Percentiles rank a stretch among this genome's conserved stretches.
These are phyloP conservation scores for Castanea mollissima DNA, from an alignment of 306 rosid genomes.

Conservation along the genomic window DNA sequence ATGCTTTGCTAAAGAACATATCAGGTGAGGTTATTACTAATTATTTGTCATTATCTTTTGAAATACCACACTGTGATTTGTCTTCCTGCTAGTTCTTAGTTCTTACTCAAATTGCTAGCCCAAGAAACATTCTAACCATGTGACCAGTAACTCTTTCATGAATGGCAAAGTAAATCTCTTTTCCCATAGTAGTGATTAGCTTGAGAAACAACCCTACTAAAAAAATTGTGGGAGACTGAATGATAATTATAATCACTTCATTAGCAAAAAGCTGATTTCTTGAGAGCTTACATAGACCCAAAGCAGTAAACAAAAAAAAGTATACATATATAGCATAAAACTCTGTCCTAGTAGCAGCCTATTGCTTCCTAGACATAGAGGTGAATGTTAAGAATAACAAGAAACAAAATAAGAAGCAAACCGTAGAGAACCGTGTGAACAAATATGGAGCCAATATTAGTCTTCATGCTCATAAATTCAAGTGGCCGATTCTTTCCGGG, in stretches of 20 bases:
- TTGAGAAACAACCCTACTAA: background rate
- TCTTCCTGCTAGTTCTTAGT: no score
- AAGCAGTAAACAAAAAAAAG: background rate
- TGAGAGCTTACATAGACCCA: background rate
- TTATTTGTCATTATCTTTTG: no score
- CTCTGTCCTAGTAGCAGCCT: background rate
- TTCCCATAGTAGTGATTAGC: background rate
- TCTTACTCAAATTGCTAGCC: no score
- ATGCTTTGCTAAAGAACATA: no score
- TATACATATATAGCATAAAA: background rate
- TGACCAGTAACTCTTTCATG: no score
- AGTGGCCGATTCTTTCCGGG: conserved; percentile 70
- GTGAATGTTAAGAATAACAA: conserved; percentile 69
- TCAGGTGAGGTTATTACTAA: no score
- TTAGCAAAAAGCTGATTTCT: background rate
- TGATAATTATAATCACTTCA: background rate
- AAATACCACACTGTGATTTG: no score
- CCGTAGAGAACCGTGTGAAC: conserved; percentile 82
- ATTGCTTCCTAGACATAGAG: conserved; percentile 43
- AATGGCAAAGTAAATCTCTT: background rate
- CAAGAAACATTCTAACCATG: no score
- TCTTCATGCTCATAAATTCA: conserved; percentile 82
- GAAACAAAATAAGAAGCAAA: conserved; percentile 64
- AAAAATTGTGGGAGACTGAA: background rate
- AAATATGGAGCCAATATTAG: conserved; percentile 72